phyloP scores from a whole-genome alignment of 139 green algal genomes.

The Coelastrella sp. region DNA sequence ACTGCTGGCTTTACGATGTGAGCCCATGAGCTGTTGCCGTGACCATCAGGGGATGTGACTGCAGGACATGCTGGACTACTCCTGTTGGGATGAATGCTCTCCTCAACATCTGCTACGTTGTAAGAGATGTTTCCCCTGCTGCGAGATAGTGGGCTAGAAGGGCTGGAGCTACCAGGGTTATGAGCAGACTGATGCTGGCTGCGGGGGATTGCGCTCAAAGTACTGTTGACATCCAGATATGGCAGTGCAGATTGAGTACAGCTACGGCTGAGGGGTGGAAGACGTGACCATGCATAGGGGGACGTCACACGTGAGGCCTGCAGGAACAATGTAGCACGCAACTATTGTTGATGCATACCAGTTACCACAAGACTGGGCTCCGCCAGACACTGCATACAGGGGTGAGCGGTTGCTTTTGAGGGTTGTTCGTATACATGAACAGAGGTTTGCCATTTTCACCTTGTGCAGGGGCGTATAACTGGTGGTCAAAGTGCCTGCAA shows the following conservation, averaged over 20 bases:
- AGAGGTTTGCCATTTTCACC: no score
- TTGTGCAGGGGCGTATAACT: no score
- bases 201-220: neutral
- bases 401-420: no score
- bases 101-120: neutral
- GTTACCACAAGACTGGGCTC: no score
- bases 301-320: neutral
- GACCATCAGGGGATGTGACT: neutral
- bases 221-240: constrained; percentile 14
- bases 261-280: neutral
- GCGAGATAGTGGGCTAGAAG: neutral
- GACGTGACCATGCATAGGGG: neutral
- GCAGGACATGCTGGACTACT: no score
- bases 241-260: neutral
- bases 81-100: neutral
- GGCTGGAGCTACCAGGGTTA: neutral
- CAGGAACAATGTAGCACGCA: neutral
- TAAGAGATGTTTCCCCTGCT: neutral
- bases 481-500: no score
- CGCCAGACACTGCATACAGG: no score
- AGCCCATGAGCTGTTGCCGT: no score
- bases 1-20: no score
- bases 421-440: no score
- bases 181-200: neutral
- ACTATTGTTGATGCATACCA: no score